Percentiles rank a stretch among this genome's conserved stretches.
These are phyloP conservation scores for Mucor lusitanicus DNA, from an alignment of 371 early-diverging fungal species.

Conservation along the genomic window DNA sequence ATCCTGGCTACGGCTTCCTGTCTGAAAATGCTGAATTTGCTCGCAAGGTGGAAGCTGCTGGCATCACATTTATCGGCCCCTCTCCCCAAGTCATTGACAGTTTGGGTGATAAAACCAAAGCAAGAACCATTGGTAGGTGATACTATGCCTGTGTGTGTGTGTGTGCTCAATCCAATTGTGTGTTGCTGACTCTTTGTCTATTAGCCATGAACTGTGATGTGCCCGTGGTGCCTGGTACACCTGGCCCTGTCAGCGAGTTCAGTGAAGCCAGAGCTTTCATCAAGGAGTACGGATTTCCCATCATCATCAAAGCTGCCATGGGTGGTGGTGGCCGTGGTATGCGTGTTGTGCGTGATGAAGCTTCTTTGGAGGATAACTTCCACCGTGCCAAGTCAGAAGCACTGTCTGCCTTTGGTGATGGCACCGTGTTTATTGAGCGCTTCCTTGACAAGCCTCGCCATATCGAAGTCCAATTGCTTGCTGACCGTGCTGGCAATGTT, in stretches of 20 bases:
- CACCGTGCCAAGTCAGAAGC: constrained; percentile 87
- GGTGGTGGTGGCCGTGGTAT: constrained; percentile 99
- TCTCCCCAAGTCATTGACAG: constrained; percentile 82
- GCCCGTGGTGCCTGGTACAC: constrained; percentile 87
- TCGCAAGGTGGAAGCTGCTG: constrained; percentile 83
- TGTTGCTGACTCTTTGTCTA: neutral
- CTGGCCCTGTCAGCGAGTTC: constrained; percentile 77
- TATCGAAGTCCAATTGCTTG: constrained; percentile 96
- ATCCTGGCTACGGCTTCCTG: constrained; percentile 92
- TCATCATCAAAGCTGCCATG: constrained; percentile 97
- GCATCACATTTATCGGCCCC: constrained; percentile 93
- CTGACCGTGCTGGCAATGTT: constrained; percentile 88
- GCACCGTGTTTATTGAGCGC: constrained; percentile 93
- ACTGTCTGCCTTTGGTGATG: constrained; percentile 92
- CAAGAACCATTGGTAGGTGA: constrained; percentile 76
- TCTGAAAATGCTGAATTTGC: constrained; percentile 92
- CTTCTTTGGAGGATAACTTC: constrained; percentile 72
- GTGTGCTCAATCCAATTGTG: too few relatives aligned
- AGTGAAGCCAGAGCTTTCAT: constrained; percentile 76
- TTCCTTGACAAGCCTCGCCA: constrained; percentile 93
- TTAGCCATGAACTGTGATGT: constrained; percentile 79
- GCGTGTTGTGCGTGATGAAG: constrained; percentile 82
- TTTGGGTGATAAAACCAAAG: constrained; percentile 94
- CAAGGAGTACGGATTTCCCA: constrained; percentile 83
- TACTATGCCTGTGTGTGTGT: too few relatives aligned